These are phyloP conservation scores for Bruguiera hainesii DNA, from an alignment of 441 rosid genomes.

Conservation along the genomic window DNA sequence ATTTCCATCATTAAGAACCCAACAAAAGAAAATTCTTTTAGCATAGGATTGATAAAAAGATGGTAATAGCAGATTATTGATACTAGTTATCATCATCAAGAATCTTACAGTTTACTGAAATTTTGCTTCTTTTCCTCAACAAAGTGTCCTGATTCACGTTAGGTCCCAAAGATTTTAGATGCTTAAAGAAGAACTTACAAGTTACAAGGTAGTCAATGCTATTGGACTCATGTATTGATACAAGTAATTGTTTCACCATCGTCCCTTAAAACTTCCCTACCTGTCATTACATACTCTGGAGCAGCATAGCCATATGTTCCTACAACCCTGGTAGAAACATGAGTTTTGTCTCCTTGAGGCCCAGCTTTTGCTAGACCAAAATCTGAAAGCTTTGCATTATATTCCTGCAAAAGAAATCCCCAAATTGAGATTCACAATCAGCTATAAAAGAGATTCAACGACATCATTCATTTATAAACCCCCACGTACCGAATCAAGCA, in stretches of 20 bases:
- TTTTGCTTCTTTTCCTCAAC: no score
- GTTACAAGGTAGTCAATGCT: constrained; percentile 12
- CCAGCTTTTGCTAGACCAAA: constrained; percentile 98
- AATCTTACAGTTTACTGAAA: neutral
- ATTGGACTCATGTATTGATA: no score
- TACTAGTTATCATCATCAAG: neutral
- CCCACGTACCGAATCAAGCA: constrained; percentile 70
- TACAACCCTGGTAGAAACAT: constrained; percentile 93
- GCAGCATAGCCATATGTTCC: constrained; percentile 99
- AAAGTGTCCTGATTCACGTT: no score
- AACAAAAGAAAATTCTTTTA: no score
- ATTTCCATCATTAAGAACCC: no score
- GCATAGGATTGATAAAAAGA: no score
- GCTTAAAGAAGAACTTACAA: neutral
- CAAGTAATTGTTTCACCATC: neutral
- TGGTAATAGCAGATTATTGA: no score
- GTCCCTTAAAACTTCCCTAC: constrained; percentile 27
- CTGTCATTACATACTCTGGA: constrained; percentile 97
- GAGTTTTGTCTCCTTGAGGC: constrained; percentile 97
- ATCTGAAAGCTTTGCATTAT: constrained; percentile 91
- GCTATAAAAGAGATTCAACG: neutral
- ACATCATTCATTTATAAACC: neutral
- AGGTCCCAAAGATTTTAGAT: neutral
- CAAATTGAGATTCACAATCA: neutral
- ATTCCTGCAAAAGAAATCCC: constrained; percentile 44